Conservation (phyloP, 768 basidiomycete genomes). For the Trametes cubensis region DNA sequence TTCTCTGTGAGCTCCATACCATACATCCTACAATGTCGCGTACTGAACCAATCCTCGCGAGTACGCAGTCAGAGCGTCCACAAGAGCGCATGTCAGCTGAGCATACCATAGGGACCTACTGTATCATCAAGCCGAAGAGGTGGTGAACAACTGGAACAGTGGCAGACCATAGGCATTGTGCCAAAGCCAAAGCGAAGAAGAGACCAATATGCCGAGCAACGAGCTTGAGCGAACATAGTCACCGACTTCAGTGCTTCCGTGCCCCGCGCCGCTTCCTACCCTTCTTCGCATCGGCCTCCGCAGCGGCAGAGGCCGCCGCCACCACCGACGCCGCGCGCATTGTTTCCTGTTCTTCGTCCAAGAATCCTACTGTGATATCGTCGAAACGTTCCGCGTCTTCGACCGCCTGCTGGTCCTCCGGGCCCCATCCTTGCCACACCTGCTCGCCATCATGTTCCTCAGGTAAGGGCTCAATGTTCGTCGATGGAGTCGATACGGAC, state of each 20-base stretch:
- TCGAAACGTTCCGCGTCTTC: constrained; percentile 41
- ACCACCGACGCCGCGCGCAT: constrained; percentile 16
- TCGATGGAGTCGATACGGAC: constrained; percentile 41
- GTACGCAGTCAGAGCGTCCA: too few species aligned
- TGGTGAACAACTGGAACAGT: too few species aligned
- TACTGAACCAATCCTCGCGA: too few species aligned
- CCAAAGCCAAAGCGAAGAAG: background rate
- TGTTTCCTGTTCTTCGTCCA: constrained; percentile 38
- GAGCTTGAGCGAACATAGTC: too few species aligned
- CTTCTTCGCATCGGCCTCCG: constrained; percentile 14
- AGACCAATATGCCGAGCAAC: too few species aligned
- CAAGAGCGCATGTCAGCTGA: too few species aligned
- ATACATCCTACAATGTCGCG: constrained; percentile 6
- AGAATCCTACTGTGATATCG: constrained; percentile 40
- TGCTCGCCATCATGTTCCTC: constrained; percentile 28
- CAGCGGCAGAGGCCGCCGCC: constrained; percentile 7
- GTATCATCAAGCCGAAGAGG: too few species aligned
- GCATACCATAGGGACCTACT: too few species aligned
- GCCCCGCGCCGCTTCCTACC: constrained; percentile 11
- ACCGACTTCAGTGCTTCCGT: constrained; percentile 1
- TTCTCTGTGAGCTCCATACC: background rate
- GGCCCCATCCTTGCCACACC: constrained; percentile 36
- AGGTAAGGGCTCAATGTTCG: constrained; percentile 35
- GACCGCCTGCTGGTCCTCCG: constrained; percentile 35
- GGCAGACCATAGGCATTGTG: background rate